A percentile compares a stretch with the other conserved stretches of the same genome.
Conservation (phyloP, 2,329 filamentous ascomycete species). For the Aureobasidium melanogenum region DNA sequence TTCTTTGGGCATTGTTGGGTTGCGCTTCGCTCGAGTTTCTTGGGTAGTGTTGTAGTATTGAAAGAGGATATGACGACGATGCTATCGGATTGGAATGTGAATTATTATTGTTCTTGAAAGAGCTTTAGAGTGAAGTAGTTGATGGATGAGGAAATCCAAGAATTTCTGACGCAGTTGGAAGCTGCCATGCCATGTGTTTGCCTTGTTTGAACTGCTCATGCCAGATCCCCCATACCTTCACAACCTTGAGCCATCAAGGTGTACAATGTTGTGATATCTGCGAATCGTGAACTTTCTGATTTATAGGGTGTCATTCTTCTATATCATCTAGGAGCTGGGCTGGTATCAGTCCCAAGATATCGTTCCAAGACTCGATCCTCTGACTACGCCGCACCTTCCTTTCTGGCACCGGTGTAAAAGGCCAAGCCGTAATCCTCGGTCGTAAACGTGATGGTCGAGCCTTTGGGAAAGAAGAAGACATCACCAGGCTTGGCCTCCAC, state of each 20-base stretch:
- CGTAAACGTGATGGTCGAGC: conserved; percentile 54
- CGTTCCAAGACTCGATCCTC: neutral
- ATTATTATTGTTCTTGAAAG: neutral
- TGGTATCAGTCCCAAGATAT: neutral
- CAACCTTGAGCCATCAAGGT: neutral
- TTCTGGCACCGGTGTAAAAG: conserved; percentile 21
- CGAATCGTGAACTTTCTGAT: neutral
- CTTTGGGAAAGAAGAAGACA: conserved; percentile 61
- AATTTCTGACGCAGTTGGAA: neutral
- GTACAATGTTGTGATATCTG: neutral
- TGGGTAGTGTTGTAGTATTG: neutral
- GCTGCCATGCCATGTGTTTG: neutral
- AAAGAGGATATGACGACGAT: neutral
- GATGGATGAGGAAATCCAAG: neutral
- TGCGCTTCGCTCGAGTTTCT: neutral
- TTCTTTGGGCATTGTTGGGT: conserved; percentile 46
- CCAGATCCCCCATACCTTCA: neutral
- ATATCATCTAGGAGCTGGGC: neutral
- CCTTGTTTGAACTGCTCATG: neutral
- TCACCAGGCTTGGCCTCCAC: conserved; percentile 54
- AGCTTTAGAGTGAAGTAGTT: neutral
- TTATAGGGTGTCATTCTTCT: neutral
- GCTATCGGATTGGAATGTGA: neutral
- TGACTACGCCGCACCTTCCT: conserved; percentile 16
- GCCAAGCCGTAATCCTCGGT: conserved; percentile 23